Percentiles rank a stretch among this genome's conserved stretches.
Conservation (phyloP, 2,329 filamentous ascomycete species). For the Colletotrichum tropicale region DNA sequence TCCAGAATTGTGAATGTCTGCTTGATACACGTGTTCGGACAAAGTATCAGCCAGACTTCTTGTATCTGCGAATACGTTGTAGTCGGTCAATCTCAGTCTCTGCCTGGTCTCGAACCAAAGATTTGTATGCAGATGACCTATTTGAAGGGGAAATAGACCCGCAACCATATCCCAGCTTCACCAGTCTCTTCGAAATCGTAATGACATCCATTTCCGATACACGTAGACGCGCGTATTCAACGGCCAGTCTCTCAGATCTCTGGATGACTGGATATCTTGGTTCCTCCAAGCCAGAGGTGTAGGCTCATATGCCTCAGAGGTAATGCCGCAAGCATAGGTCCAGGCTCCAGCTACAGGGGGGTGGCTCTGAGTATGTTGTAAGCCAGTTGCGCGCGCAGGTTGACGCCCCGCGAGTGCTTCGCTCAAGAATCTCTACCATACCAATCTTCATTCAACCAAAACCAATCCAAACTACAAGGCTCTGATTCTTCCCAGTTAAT, state of each 20-base stretch:
- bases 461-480: neutral
- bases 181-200: neutral
- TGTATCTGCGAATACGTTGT: neutral
- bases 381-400: neutral
- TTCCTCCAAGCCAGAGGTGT: fast-evolving
- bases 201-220: neutral
- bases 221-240: neutral
- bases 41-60: neutral
- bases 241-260: neutral
- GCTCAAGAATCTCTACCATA: neutral
- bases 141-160: fast-evolving
- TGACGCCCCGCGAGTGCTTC: neutral
- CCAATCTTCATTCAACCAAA: neutral
- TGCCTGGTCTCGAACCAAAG: fast-evolving
- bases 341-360: neutral
- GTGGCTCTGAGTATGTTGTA: neutral
- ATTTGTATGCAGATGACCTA: fast-evolving
- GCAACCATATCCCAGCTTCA: fast-evolving
- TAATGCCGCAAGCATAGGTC: fast-evolving
- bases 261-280: fast-evolving
- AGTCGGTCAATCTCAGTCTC: fast-evolving
- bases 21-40: neutral
- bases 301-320: neutral
- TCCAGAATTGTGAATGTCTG: fast-evolving
- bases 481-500: neutral